These are phyloP conservation scores for Coprinopsis strossmayeri DNA, from an alignment of 768 basidiomycete species.

Conservation along the genomic window DNA sequence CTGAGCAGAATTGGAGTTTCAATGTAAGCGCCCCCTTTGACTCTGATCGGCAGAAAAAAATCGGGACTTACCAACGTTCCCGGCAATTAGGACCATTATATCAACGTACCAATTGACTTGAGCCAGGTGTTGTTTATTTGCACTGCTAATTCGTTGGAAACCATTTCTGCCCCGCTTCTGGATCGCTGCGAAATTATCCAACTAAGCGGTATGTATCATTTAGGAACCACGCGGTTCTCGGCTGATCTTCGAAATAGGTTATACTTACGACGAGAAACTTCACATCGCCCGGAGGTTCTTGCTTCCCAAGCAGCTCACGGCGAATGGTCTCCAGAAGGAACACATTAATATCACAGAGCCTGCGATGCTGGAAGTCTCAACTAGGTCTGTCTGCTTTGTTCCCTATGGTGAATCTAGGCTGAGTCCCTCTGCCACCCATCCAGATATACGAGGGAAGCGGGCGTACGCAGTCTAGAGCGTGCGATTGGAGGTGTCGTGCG, in stretches of 20 bases:
- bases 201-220: slow-evolving; percentile 48
- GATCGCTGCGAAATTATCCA: slow-evolving; percentile 90
- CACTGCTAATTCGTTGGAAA: slow-evolving; percentile 86
- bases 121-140: slow-evolving; percentile 89
- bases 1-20: slow-evolving; percentile 85
- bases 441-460: slow-evolving; percentile 81
- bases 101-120: slow-evolving; percentile 84
- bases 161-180: slow-evolving; percentile 79
- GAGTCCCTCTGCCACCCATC: background rate
- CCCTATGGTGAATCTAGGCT: background rate
- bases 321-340: slow-evolving; percentile 63
- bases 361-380: slow-evolving; percentile 65
- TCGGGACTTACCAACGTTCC: background rate
- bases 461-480: slow-evolving; percentile 86
- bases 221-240: background rate
- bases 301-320: slow-evolving; percentile 78
- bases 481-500: slow-evolving; percentile 85
- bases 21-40: slow-evolving; percentile 39
- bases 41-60: background rate
- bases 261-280: slow-evolving; percentile 88
- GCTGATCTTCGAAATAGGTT: slow-evolving; percentile 37
- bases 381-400: slow-evolving; percentile 24
- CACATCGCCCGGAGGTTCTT: slow-evolving; percentile 85
- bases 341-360: slow-evolving; percentile 65
- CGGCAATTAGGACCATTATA: slow-evolving; percentile 70